A percentile compares a stretch with the other conserved stretches of the same genome.
Evolutionary conservation across 805 yeast genomes (phyloP).

Genomic region (Yamadazyma sp.): DNA sequence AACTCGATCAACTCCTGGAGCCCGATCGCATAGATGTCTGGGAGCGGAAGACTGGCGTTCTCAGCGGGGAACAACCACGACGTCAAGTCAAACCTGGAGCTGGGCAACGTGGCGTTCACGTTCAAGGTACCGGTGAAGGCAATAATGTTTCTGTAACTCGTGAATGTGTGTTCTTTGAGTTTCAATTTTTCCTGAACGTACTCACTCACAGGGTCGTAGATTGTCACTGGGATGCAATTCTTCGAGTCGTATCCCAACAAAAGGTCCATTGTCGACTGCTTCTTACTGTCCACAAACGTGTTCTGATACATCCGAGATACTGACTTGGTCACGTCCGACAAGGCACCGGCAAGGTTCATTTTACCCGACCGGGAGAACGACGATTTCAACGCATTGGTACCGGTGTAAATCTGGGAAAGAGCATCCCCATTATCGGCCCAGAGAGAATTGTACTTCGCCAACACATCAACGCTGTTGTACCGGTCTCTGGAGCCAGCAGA

Average conservation of each 20-base stretch:
- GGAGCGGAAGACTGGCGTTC: constrained; percentile 40
- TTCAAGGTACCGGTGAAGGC: constrained; percentile 86
- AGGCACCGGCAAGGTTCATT: constrained; percentile 94
- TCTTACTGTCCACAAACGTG: constrained; percentile 88
- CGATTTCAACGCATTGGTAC: constrained; percentile 68
- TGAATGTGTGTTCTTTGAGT: constrained; percentile 51
- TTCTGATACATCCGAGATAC: constrained; percentile 94
- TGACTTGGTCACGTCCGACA: constrained; percentile 96
- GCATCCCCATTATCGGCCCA: constrained; percentile 77
- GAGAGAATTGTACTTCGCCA: constrained; percentile 73
- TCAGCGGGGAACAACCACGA: constrained; percentile 81
- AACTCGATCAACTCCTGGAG: constrained; percentile 93
- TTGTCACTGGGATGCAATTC: constrained; percentile 64
- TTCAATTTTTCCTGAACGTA: constrained; percentile 68
- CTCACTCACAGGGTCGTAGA: constrained; percentile 88
- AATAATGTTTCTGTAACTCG: constrained; percentile 57
- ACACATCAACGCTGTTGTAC: constrained; percentile 47
- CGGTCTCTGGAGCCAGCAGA: constrained; percentile 21
- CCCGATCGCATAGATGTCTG: constrained; percentile 87
- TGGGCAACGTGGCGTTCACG: constrained; percentile 65
- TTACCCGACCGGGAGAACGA: constrained; percentile 94
- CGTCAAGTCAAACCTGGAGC: constrained; percentile 53
- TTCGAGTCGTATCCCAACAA: constrained; percentile 74
- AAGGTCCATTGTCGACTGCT: constrained; percentile 87
- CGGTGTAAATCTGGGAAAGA: constrained; percentile 61